A percentile compares a stretch with the other conserved stretches of the same genome.
Evolutionary conservation across 306 rosid genomes (phyloP).

Genomic region (Casuarina glauca): DNA sequence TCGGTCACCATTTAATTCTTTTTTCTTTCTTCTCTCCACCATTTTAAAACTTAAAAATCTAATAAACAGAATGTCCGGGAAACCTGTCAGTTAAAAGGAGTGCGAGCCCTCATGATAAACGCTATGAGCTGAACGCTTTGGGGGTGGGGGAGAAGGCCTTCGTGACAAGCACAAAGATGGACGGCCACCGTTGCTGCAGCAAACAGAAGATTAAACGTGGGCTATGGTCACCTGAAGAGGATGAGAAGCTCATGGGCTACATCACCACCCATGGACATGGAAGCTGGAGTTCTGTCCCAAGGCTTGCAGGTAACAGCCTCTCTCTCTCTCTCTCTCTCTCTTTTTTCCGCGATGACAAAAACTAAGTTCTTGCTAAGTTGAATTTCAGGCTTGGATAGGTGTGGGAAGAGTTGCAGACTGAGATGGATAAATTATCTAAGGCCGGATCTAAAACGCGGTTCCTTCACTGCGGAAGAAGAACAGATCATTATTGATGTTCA

Average conservation of each 20-base stretch:
- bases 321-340: too few species aligned
- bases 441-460: slow-evolving; percentile 54
- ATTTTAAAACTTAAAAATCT: not conserved
- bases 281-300: slow-evolving; percentile 64
- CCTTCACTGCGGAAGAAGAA: slow-evolving; percentile 51
- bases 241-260: slow-evolving; percentile 46
- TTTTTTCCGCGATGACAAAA: not conserved
- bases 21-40: not conserved
- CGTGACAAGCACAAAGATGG: slow-evolving; percentile 9
- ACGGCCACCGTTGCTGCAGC: slow-evolving; percentile 42
- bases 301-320: slow-evolving; percentile 40
- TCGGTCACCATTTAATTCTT: not conserved
- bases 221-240: slow-evolving; percentile 68
- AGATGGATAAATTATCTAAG: slow-evolving; percentile 61
- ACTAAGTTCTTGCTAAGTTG: not conserved
- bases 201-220: slow-evolving; percentile 59
- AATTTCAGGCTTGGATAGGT: slow-evolving; percentile 47
- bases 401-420: slow-evolving; percentile 60
- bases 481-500: slow-evolving; percentile 55
- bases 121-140: not conserved
- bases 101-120: slow-evolving; percentile 7
- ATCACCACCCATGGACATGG: slow-evolving; percentile 50
- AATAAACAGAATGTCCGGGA: not conserved
- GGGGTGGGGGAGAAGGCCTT: not conserved
- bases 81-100: slow-evolving; percentile 7